A percentile compares a stretch with the other conserved stretches of the same genome.
Evolutionary conservation across 75 land plant genomes (phyloP).

Genomic region (Isoetes taiwanensis): DNA sequence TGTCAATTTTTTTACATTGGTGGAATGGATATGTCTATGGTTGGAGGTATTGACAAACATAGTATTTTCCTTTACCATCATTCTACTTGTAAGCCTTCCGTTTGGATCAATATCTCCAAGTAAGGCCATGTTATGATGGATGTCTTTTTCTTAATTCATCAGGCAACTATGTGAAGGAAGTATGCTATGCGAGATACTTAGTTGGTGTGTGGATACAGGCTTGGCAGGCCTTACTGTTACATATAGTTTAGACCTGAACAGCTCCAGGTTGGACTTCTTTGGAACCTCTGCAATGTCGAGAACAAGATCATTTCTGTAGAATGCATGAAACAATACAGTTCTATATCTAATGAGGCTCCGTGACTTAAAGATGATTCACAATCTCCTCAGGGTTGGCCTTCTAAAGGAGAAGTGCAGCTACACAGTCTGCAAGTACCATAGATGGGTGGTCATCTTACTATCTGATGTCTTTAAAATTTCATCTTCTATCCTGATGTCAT

Average conservation of each 20-base stretch:
- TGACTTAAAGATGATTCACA: slow-evolving; percentile 29
- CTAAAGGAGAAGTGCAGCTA: slow-evolving; percentile 36
- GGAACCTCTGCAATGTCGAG: slow-evolving; percentile 57
- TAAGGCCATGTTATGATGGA: slow-evolving; percentile 34
- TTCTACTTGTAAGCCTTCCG: slow-evolving; percentile 62
- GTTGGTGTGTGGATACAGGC: slow-evolving; percentile 22
- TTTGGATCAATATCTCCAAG: slow-evolving; percentile 60
- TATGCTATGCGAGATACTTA: too few relatives aligned
- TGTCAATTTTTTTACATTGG: slow-evolving; percentile 71
- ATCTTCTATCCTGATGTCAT: too few relatives aligned
- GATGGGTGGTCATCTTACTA: slow-evolving; percentile 1
- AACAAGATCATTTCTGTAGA: slow-evolving; percentile 78
- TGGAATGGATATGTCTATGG: slow-evolving; percentile 83
- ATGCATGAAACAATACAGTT: slow-evolving; percentile 62
- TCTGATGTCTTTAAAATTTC: background rate
- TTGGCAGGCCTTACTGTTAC: slow-evolving; percentile 71
- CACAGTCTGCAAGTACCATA: slow-evolving; percentile 40
- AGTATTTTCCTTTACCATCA: slow-evolving; percentile 66
- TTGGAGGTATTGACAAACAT: slow-evolving; percentile 60
- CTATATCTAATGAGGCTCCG: slow-evolving; percentile 60
- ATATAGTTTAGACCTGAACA: slow-evolving; percentile 62
- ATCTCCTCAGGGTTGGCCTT: slow-evolving; percentile 49
- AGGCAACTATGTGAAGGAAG: too few relatives aligned
- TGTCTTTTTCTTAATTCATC: too few relatives aligned
- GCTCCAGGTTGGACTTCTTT: slow-evolving; percentile 40